A percentile compares a stretch with the other conserved stretches of the same genome.
Conservation (phyloP, 225 moss, liverwort and hornwort species). For the Sphagnum contortum region DNA sequence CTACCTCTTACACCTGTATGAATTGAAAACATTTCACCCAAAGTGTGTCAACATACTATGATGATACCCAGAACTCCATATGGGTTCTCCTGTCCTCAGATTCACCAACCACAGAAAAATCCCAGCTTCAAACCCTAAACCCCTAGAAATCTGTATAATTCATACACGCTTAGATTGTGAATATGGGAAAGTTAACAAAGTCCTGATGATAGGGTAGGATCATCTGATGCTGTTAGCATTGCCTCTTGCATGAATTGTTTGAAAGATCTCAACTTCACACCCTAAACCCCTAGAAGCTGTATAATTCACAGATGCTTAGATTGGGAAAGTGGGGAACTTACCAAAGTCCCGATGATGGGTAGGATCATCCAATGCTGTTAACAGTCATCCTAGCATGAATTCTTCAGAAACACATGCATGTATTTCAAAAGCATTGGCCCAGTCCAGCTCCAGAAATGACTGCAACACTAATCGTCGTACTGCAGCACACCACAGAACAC, state of each 20-base stretch:
- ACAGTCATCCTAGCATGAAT: slow-evolving; percentile 58
- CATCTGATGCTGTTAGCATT: slow-evolving; percentile 54
- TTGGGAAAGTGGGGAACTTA: slow-evolving; percentile 11
- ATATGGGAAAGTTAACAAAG: slow-evolving; percentile 32
- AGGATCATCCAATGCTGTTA: slow-evolving; percentile 62
- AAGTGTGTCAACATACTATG: too few relatives aligned
- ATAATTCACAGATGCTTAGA: too few relatives aligned
- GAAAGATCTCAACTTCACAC: slow-evolving; percentile 8
- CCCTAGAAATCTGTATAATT: too few relatives aligned
- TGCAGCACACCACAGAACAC: slow-evolving; percentile 8
- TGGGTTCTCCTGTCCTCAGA: too few relatives aligned
- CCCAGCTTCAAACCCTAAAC: too few relatives aligned
- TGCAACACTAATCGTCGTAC: slow-evolving; percentile 71
- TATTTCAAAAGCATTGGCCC: slow-evolving; percentile 50
- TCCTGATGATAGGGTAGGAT: slow-evolving; percentile 52
- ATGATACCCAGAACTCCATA: too few relatives aligned
- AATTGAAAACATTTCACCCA: too few relatives aligned
- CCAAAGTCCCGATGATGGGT: slow-evolving; percentile 59
- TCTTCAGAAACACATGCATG: slow-evolving; percentile 56
- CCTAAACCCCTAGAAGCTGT: too few relatives aligned
- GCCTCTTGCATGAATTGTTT: slow-evolving; percentile 64
- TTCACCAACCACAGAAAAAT: slow-evolving; percentile 9
- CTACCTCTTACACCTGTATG: slow-evolving; percentile 41
- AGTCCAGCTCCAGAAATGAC: slow-evolving; percentile 64
- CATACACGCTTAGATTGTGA: too few relatives aligned